These are phyloP conservation scores for Trichophyton rubrum DNA, from an alignment of 2,329 filamentous ascomycete genomes.

Conservation along the genomic window DNA sequence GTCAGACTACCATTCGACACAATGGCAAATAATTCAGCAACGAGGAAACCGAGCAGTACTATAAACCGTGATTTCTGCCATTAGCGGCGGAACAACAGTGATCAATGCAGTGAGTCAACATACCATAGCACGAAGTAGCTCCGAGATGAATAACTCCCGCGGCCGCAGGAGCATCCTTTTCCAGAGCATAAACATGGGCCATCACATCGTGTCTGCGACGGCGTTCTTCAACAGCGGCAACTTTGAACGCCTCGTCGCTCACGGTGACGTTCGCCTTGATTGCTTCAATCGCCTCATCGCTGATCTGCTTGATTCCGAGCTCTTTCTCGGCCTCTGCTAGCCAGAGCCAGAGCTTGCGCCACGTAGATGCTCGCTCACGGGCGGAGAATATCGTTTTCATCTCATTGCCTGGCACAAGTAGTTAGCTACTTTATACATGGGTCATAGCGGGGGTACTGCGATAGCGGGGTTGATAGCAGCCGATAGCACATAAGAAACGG, in stretches of 20 bases:
- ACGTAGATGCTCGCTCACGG: conserved; percentile 60
- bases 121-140: conserved; percentile 34
- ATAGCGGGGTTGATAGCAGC: neutral
- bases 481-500: neutral
- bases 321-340: conserved; percentile 74
- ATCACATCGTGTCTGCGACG: conserved; percentile 52
- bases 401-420: conserved; percentile 30
- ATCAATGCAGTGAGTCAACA: neutral
- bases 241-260: conserved; percentile 64
- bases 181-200: conserved; percentile 58
- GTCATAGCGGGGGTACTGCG: neutral
- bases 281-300: conserved; percentile 59
- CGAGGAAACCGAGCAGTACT: neutral
- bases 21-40: neutral
- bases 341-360: conserved; percentile 75
- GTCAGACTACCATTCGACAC: neutral
- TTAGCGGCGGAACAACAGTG: neutral
- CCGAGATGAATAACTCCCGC: conserved; percentile 74
- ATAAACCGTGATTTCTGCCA: neutral
- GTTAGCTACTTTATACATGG: neutral
- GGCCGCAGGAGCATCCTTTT: conserved; percentile 58
- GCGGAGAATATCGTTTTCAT: conserved; percentile 73
- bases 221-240: conserved; percentile 66
- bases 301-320: conserved; percentile 60
- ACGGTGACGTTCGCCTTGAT: conserved; percentile 64